Evolutionary conservation across 78 protist genomes (phyloP), one percentile per base, ranked within the genome.

Genomic region (Isochrysis galbana): DNA sequence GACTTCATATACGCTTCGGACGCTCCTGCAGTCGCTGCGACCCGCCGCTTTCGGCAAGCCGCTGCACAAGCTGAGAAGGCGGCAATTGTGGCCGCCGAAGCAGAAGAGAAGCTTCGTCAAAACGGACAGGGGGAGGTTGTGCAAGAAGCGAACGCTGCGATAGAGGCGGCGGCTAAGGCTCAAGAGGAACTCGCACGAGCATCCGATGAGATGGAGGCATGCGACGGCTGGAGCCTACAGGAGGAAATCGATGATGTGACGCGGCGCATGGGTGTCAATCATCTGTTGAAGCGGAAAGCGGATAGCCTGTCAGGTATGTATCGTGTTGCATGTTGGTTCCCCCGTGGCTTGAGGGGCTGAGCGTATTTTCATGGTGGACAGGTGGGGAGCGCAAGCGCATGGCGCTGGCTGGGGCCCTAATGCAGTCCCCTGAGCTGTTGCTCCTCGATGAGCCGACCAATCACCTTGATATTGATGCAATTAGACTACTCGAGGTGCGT

Each of bases 331-430:
- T n/a, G n/a, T n/a, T n/a, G n/a, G n/a, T n/a, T n/a, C n/a, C n/a
- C n/a, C n/a, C n/a, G n/a, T n/a, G n/a, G n/a, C n/a, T n/a, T n/a
- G n/a, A n/a, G n/a, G n/a, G n/a, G n/a, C n/a, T n/a, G n/a, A n/a
- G n/a, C n/a, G n/a, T n/a, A n/a, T n/a, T n/a, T n/a, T n/a, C n/a
- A n/a, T n/a, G n/a, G n/a, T n/a, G n/a, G n/a, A n/a, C n/a, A n/a
- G 93, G 93, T n/a, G 93, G 93, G 38, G 69, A 91, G 90, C 54
- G 90, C 51, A 78, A 69, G 80, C 83, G 93, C 45, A 87, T 82
- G 19, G 77, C 55, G n/a, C 89, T 91, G 39, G 83, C 93, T 10
- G 54, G 45, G 22, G 54, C 70, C 32, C 70, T 92, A 21, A 19
- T 61, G 42, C 48, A 3, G 45, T 3, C 41, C 36, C 96, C 95